Percentiles rank a stretch among this genome's conserved stretches.
phyloP scores from a whole-genome alignment of 768 basidiomycete species.

The Brasilioporus rufonigricans region DNA sequence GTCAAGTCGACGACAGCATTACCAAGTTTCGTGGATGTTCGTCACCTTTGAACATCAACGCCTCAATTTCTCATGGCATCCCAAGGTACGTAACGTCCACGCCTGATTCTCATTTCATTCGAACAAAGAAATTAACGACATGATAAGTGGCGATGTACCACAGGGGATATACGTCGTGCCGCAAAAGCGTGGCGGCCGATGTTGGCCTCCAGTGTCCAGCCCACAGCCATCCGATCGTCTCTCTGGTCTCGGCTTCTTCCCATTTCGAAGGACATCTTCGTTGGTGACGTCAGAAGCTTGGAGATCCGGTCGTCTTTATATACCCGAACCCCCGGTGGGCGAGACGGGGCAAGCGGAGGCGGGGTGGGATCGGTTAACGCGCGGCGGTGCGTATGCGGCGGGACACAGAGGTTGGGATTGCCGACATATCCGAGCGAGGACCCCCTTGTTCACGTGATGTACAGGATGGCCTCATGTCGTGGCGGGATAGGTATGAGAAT shows the following conservation, averaged over 20 bases:
- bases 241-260: conserved; percentile 7
- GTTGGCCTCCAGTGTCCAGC: neutral
- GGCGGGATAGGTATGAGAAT: conserved; percentile 25
- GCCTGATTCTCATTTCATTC: neutral
- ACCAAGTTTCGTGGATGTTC: conserved; percentile 3
- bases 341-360: conserved; percentile 3
- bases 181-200: conserved; percentile 12
- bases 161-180: conserved; percentile 17
- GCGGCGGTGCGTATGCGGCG: neutral
- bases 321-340: conserved; percentile 10
- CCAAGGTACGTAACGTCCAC: conserved; percentile 5
- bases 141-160: conserved; percentile 1
- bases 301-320: conserved; percentile 12
- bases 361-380: conserved; percentile 9
- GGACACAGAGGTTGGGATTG: neutral
- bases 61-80: neutral
- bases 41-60: neutral
- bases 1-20: neutral
- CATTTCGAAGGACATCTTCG: conserved; percentile 4
- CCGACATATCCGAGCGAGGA: neutral
- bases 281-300: conserved; percentile 11
- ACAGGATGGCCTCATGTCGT: conserved; percentile 2
- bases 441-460: neutral
- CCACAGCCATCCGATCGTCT: neutral
- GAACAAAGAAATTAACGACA: neutral